Base-by-base conservation (phyloP, 2,329 filamentous ascomycete species). In the Lecanicillium sp. region DNA sequence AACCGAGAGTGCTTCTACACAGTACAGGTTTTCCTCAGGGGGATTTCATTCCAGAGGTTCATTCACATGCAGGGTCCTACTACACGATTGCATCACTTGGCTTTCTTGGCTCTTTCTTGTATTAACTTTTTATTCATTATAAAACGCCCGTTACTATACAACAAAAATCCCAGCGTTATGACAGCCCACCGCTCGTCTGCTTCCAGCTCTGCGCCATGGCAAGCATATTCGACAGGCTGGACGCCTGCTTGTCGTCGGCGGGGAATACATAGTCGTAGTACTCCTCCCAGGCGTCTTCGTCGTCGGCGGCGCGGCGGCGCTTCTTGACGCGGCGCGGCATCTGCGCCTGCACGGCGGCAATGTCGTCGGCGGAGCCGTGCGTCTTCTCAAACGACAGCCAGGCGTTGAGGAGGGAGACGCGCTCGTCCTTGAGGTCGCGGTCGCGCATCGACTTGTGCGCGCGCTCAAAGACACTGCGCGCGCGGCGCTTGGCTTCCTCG, bases 251-350 rank as follows among this genome's bases (percentile, higher is more conserved):
- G 60, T 96, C 89, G 66, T 97, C 92, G 4, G 87, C 88, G 1
- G 92, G 92, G 77, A 98, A 98, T 25, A 98, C 78, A 53, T 94
- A 97, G 60, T 97, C 92, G 65, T 92, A 78, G 61, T 95, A 97
- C 66, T 98, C 92, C 71, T 98, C 88, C n/a, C 27, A 36, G 3
- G 33, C 58, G 68, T 87, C 96, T 28, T 79, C 81, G 59, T 92
- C 89, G 62, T 96, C 90, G 57, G 94, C 89, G 59, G 95, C 64
- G 74, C 81, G 87, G 61, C 92, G 82, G 55, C 87, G 75, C 72
- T 92, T 90, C 80, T 95, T 97, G 55, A 87, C 85, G 64, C 82
- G 81, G 48, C 89, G 77, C 25, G 92, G 92, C 88, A 97, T 94
- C 69, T 94, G 87, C 59, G 82, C 86, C 63, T 92, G 82, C 46